Conservation (phyloP, 331 rosid genomes). For the Spiraea crenata region DNA sequence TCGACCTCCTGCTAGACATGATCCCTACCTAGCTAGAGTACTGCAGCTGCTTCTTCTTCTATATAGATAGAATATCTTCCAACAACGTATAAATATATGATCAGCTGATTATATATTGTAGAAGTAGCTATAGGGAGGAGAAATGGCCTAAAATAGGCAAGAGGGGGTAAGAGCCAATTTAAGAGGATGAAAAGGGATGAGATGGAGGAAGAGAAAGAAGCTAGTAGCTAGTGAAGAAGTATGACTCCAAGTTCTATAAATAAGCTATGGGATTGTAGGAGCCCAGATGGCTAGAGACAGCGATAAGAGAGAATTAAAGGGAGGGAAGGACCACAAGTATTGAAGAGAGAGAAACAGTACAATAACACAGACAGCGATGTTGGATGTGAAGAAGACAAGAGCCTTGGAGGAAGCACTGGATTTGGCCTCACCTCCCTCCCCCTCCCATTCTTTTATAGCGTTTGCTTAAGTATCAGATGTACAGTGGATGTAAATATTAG, state of each 20-base stretch:
- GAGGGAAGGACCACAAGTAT: background rate
- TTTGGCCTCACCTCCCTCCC: slow-evolving; percentile 23
- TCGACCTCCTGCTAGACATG: slow-evolving; percentile 53
- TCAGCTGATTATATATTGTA: background rate
- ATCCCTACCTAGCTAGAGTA: background rate
- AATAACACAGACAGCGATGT: slow-evolving; percentile 58
- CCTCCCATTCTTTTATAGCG: too few species aligned
- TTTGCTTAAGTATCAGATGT: too few species aligned
- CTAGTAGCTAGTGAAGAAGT: slow-evolving; percentile 5
- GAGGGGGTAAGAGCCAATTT: background rate
- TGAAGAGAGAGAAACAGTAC: slow-evolving; percentile 35
- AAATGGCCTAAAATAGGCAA: background rate
- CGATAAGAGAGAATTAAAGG: slow-evolving; percentile 63
- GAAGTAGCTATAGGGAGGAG: background rate
- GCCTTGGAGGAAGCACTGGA: slow-evolving; percentile 61
- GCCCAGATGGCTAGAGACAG: slow-evolving; percentile 58
- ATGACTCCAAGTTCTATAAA: background rate
- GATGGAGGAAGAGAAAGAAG: background rate
- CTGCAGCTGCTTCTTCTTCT: background rate
- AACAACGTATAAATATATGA: background rate
- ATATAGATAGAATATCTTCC: background rate
- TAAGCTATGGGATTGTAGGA: slow-evolving; percentile 30
- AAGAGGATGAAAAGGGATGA: slow-evolving; percentile 1
- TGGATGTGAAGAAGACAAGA: slow-evolving; percentile 66
- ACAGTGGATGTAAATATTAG: too few species aligned